Percentiles rank a stretch among this genome's conserved stretches.
These are phyloP conservation scores for Exophiala lecanii-corni DNA, from an alignment of 2,329 filamentous ascomycete species.

Conservation along the genomic window DNA sequence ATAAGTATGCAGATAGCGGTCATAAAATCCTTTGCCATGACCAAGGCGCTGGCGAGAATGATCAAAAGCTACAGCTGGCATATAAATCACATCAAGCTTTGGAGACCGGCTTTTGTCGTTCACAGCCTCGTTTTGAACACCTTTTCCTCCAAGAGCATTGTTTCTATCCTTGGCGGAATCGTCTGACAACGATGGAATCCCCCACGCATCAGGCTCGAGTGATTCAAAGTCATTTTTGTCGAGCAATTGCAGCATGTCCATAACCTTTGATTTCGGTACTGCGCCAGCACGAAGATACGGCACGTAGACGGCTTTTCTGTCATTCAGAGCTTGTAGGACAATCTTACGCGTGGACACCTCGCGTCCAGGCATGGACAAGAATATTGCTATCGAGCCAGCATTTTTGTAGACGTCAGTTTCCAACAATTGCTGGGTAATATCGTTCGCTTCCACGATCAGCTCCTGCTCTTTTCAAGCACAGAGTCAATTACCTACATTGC, in stretches of 20 bases:
- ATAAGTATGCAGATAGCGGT: slow-evolving; percentile 82
- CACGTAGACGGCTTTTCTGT: slow-evolving; percentile 83
- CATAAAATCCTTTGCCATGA: slow-evolving; percentile 96
- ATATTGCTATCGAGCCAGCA: slow-evolving; percentile 74
- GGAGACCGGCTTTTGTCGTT: slow-evolving; percentile 27
- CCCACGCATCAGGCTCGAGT: slow-evolving; percentile 78
- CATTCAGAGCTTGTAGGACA: slow-evolving; percentile 70
- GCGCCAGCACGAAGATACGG: slow-evolving; percentile 68
- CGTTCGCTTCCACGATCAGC: slow-evolving; percentile 51
- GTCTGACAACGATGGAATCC: slow-evolving; percentile 77
- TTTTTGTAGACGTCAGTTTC: slow-evolving; percentile 68
- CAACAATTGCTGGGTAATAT: slow-evolving; percentile 61
- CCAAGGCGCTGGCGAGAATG: slow-evolving; percentile 69
- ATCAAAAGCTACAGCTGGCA: slow-evolving; percentile 94
- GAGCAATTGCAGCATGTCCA: slow-evolving; percentile 88
- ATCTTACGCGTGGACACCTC: slow-evolving; percentile 83
- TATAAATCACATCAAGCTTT: slow-evolving; percentile 76
- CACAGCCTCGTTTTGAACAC: slow-evolving; percentile 17
- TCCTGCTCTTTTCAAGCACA: slow-evolving; percentile 2
- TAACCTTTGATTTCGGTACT: slow-evolving; percentile 56
- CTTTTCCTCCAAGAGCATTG: slow-evolving; percentile 64
- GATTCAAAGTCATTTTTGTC: slow-evolving; percentile 72
- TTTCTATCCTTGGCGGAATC: slow-evolving; percentile 61
- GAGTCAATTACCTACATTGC: slow-evolving; percentile 23
- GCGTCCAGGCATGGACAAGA: slow-evolving; percentile 83